Evolutionary conservation across 257 asterid genomes (phyloP).

Genomic region (Primulina tabacum): DNA sequence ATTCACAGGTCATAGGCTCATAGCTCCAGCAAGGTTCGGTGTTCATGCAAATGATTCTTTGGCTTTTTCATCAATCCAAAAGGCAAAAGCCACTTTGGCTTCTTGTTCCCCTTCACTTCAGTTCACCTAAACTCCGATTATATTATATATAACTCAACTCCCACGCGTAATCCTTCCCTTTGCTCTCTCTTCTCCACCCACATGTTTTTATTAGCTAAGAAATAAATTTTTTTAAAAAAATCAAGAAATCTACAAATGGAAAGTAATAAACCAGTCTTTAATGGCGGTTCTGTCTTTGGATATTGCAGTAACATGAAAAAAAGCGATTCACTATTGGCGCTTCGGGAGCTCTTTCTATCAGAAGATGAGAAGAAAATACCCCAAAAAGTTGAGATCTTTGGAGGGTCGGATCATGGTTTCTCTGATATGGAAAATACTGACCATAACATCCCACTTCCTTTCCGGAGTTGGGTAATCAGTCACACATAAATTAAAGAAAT

Average conservation of each 20-base stretch:
- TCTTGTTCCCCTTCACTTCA: conserved; percentile 30
- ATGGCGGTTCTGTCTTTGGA: conserved; percentile 32
- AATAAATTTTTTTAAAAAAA: neutral
- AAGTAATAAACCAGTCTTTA: conserved; percentile 25
- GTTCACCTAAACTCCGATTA: conserved; percentile 19
- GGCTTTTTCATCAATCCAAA: conserved; percentile 31
- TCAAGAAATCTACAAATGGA: conserved; percentile 29
- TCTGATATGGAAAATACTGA: conserved; percentile 30
- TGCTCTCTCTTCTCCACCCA: conserved; percentile 6
- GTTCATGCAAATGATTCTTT: conserved; percentile 45
- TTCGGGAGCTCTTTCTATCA: conserved; percentile 42
- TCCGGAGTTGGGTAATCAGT: conserved; percentile 31
- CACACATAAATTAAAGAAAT: neutral
- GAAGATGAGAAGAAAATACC: conserved; percentile 30
- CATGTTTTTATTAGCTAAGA: conserved; percentile 28
- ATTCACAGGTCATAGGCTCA: neutral
- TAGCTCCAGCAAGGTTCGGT: no score
- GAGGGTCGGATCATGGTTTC: conserved; percentile 30
- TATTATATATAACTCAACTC: conserved; percentile 29
- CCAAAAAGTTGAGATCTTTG: conserved; percentile 29
- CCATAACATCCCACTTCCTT: conserved; percentile 23
- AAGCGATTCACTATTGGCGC: conserved; percentile 53
- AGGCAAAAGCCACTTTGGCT: conserved; percentile 40
- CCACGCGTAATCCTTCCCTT: conserved; percentile 30
- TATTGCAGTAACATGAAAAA: conserved; percentile 45